A percentile compares a stretch with the other conserved stretches of the same genome.
Evolutionary conservation across 495 filamentous ascomycete species (phyloP).

Genomic region (Monascus purpureus): DNA sequence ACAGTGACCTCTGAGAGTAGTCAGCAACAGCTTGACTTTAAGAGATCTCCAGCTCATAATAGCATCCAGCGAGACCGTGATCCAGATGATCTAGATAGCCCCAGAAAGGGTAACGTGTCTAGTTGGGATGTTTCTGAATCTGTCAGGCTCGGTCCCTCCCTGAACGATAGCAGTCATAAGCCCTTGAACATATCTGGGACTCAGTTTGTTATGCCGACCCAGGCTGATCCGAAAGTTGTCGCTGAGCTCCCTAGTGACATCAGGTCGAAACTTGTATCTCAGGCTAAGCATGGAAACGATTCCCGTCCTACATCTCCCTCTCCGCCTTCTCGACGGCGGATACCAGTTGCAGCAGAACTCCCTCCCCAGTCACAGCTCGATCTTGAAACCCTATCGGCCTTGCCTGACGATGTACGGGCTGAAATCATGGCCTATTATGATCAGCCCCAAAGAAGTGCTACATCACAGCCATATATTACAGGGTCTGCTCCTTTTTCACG

Average conservation of each 20-base stretch:
- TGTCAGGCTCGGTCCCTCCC: conserved; percentile 21
- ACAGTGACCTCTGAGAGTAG: conserved; percentile 35
- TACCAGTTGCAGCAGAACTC: conserved; percentile 10
- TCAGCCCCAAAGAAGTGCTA: conserved; percentile 6
- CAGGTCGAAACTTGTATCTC: conserved; percentile 50
- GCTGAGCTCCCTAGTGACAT: conserved; percentile 72
- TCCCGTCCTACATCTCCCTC: conserved; percentile 16
- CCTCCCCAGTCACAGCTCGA: conserved; percentile 50
- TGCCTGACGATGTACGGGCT: conserved; percentile 71
- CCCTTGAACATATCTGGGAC: conserved; percentile 68
- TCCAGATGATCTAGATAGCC: conserved; percentile 48
- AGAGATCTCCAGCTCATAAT: conserved; percentile 24
- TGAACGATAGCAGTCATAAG: conserved; percentile 43
- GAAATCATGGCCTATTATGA: conserved; percentile 63
- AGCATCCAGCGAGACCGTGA: conserved; percentile 19
- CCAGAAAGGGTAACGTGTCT: conserved; percentile 41
- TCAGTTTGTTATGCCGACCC: conserved; percentile 75
- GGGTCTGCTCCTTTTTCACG: conserved; percentile 38
- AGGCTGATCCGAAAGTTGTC: conserved; percentile 59
- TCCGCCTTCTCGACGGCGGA: conserved; percentile 10
- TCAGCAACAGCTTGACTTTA: conserved; percentile 51
- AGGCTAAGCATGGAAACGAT: conserved; percentile 23
- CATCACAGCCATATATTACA: conserved; percentile 9
- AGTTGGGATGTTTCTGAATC: conserved; percentile 27
- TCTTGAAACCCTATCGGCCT: conserved; percentile 55